Base-by-base conservation (phyloP, 352 stramenopile genomes). In the Phytophthora ramorum region DNA sequence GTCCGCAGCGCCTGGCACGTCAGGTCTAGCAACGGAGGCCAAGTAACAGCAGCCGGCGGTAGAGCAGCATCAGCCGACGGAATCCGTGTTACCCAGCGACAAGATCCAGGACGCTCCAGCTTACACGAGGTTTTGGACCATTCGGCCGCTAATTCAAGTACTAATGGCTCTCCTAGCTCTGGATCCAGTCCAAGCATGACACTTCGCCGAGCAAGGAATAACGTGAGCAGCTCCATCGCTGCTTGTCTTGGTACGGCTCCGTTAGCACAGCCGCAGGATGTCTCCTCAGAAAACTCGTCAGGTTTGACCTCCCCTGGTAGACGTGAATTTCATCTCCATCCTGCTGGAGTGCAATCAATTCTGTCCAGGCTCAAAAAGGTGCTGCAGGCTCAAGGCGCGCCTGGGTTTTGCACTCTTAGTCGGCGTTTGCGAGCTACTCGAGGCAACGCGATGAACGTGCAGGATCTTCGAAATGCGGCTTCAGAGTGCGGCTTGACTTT, bases 1-100 rank as follows among this genome's bases (percentile, higher is more conserved):
- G 91, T 98, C 69, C 87, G 89, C 56, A 97, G 97, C 58, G 83
- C 82, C 4, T 91, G 82, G 82, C 79, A 91, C 50, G 74, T 95
- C 32, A 79, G 70, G 3, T 75, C 81, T 20, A 89, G 82, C 14
- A 19, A 72, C 10, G 79, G 81, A 16, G 49, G 45, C 0, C 59
- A 49, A 12, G 34, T 50, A 22, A 19, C 46, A 7, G 32, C 20
- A 17, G 12, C 34, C 20, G 35, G 38, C 9, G 22, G 7, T 9
- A 62, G 17, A 58, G 14, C 46, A 34, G 34, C 24, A 40, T n/a
- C 56, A 10, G 26, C 22, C n/a, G 59, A 69, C 13, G 38, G 24
- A 22, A 54, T 37, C 32, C 75, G 83, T 45, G 19, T 75, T 19
- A 58, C 44, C 12, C 50, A 53, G 14, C 62, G 58, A 19, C 41